These are phyloP conservation scores for Alternaria postmessia DNA, from an alignment of 2,329 filamentous ascomycete species.

Conservation along the genomic window DNA sequence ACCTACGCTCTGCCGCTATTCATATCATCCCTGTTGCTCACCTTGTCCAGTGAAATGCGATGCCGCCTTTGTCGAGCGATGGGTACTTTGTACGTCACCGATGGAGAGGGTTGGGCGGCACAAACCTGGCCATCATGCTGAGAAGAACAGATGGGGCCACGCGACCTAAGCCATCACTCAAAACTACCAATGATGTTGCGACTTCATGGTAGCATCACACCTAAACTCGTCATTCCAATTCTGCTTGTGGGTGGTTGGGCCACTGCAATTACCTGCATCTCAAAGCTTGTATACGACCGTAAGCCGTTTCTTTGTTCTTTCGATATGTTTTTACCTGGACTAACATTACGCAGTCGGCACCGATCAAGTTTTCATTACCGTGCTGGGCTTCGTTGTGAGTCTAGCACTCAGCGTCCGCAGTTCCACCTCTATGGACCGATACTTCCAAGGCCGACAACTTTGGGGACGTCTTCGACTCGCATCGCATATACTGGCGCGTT, in stretches of 20 bases:
- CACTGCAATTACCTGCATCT: slow-evolving; percentile 65
- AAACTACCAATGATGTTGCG: slow-evolving; percentile 79
- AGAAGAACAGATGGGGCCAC: slow-evolving; percentile 60
- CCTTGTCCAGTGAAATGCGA: too few species aligned
- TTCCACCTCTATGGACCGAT: slow-evolving; percentile 77
- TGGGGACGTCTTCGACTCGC: slow-evolving; percentile 67
- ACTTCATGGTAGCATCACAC: slow-evolving; percentile 76
- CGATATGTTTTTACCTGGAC: background rate
- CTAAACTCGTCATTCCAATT: slow-evolving; percentile 76
- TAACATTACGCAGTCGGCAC: slow-evolving; percentile 59
- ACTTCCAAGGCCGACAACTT: slow-evolving; percentile 66
- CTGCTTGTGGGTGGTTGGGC: slow-evolving; percentile 70
- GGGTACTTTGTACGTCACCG: background rate
- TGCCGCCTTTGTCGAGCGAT: background rate
- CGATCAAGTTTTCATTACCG: slow-evolving; percentile 55
- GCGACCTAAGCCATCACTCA: slow-evolving; percentile 74
- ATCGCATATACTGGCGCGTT: slow-evolving; percentile 68
- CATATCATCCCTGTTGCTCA: too few species aligned
- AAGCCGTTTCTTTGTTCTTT: background rate
- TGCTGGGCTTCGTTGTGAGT: slow-evolving; percentile 74
- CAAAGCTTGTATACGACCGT: slow-evolving; percentile 52
- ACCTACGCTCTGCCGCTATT: too few species aligned
- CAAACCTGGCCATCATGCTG: slow-evolving; percentile 9
- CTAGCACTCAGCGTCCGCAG: slow-evolving; percentile 76
- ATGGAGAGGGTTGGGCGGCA: background rate